Conservation (phyloP, 1,284 basidiomycete genomes). For the Phellinidium pouzarii region DNA sequence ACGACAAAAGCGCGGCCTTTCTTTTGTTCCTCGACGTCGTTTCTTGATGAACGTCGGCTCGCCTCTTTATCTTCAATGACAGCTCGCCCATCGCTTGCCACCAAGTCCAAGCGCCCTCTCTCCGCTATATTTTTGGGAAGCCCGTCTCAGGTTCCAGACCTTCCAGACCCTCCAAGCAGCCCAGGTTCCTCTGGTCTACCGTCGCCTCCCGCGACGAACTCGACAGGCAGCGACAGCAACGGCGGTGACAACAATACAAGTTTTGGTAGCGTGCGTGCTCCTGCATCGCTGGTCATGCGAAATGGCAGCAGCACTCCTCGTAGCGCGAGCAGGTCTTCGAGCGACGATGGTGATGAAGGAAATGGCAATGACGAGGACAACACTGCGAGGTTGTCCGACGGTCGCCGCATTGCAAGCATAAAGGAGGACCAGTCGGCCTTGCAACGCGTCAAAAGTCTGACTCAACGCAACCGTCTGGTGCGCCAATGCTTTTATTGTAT, state of each 20-base stretch:
- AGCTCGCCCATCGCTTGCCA: conserved; percentile 17
- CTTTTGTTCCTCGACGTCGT: conserved; percentile 6
- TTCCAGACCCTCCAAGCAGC: conserved; percentile 55
- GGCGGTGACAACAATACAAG: conserved; percentile 51
- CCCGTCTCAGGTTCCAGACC: conserved; percentile 44
- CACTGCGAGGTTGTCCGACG: conserved; percentile 49
- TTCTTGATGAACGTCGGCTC: conserved; percentile 14
- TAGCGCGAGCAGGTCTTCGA: conserved; percentile 28
- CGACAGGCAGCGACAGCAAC: conserved; percentile 70
- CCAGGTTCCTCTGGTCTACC: conserved; percentile 49
- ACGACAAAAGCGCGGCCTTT: conserved; percentile 1
- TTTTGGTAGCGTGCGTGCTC: conserved; percentile 39
- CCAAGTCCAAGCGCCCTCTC: conserved; percentile 17
- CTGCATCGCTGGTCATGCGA: conserved; percentile 29
- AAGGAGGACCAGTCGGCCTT: conserved; percentile 50
- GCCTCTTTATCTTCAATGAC: conserved; percentile 15
- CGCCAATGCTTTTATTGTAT: conserved; percentile 23
- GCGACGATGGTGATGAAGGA: conserved; percentile 37
- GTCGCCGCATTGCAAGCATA: conserved; percentile 28
- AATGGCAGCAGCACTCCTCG: conserved; percentile 28
- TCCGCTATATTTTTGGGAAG: conserved; percentile 42
- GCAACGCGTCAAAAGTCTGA: conserved; percentile 59
- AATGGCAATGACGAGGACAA: conserved; percentile 56
- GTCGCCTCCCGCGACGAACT: conserved; percentile 74
- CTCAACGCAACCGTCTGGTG: conserved; percentile 67